Conservation (phyloP, 1,139 yeast species). For the Oligophagozyma castellii region DNA sequence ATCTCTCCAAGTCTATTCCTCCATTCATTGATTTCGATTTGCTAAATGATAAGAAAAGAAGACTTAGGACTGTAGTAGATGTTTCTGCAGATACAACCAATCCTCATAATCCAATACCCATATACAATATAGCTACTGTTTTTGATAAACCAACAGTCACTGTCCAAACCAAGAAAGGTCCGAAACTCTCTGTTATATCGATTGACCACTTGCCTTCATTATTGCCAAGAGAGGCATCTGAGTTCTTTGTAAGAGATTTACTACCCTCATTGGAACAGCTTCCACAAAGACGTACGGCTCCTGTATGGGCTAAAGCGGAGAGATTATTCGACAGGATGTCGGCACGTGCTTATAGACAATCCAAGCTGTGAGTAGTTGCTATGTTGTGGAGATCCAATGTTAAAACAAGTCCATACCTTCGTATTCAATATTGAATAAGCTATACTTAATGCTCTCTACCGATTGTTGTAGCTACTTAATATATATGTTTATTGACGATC, state of each 20-base stretch:
- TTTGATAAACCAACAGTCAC: conserved; percentile 81
- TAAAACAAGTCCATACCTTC: neutral
- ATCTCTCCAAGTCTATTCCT: conserved; percentile 83
- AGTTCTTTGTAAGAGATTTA: conserved; percentile 72
- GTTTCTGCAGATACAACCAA: conserved; percentile 98
- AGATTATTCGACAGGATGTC: conserved; percentile 73
- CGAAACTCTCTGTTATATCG: conserved; percentile 83
- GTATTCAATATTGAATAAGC: too few species aligned
- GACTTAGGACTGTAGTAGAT: conserved; percentile 82
- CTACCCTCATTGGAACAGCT: conserved; percentile 78
- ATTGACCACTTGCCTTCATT: conserved; percentile 93
- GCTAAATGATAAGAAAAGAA: conserved; percentile 52
- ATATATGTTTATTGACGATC: neutral
- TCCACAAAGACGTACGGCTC: conserved; percentile 66
- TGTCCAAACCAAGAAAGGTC: conserved; percentile 66
- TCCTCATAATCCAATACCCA: conserved; percentile 96
- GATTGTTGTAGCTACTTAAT: too few species aligned
- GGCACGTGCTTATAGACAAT: conserved; percentile 37
- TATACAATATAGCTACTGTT: conserved; percentile 77
- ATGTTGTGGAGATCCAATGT: too few species aligned
- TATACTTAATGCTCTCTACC: too few species aligned
- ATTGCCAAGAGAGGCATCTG: conserved; percentile 94
- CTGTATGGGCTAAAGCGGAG: conserved; percentile 88
- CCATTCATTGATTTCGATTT: conserved; percentile 68
- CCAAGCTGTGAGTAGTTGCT: conserved; percentile 23